Evolutionary conservation across 345 rosid species (phyloP), one percentile per base, ranked within the genome.

Genomic region (Populus tremula): DNA sequence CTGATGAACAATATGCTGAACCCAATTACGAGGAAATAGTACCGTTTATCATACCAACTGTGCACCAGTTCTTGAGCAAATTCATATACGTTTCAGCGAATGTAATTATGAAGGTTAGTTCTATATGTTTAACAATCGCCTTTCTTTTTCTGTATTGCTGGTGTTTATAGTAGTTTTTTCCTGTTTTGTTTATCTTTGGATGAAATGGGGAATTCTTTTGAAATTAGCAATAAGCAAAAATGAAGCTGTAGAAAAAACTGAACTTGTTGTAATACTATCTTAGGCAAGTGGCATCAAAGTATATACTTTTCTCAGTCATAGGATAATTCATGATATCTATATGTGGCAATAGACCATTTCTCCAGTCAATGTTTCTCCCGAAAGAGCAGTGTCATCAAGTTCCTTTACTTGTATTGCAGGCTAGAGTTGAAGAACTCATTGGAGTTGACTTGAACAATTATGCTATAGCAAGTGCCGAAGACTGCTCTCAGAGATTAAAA

Each of bases 101-200:
- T 70, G 67, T 85, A 59, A 83, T 87, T 65, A 70, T 85, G 80
- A 81, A 85, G 86, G 90, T 85, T 77, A 54, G 85, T 75, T 62
- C 23, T n/a, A 39, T 70, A 18, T 17, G 7, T 70, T 49, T 25
- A 50, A 36, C 12, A 45, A 12, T 64, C 1, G 67, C 23, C 17
- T 6, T 47, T 43, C 9, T 0, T 23, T 49, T 13, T 31, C 20
- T 49, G 8, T 16, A 7, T 17, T 71, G 59, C 59, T 18, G 21
- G 59, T 50, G 59, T 50, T 47, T 50, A 17, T 18, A 18, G 21
- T 18, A 5, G 3, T 54, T 70, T 21, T 39, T 23, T 47, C 12
- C 8, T 47, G 27, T 9, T 10, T 70, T 1, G 49, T 25, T 45
- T 13, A 21, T n/a, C 35, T 64, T 64, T 25, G 17, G 35, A 64